phyloP scores from a whole-genome alignment of 768 basidiomycete species.

The Boletus vermiculosoides region DNA sequence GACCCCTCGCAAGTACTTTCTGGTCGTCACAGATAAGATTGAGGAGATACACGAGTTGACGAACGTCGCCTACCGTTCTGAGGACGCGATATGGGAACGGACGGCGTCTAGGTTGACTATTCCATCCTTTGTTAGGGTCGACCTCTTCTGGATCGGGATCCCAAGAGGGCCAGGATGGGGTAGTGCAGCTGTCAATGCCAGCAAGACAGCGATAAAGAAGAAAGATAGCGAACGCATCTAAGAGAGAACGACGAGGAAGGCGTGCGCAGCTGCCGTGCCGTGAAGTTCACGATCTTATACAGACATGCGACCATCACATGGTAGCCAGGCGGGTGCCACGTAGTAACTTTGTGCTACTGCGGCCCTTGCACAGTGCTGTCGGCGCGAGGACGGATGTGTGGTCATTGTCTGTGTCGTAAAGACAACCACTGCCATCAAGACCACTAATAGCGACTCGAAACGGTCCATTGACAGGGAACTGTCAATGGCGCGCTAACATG shows the following conservation, averaged over 20 bases:
- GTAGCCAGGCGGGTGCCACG: neutral
- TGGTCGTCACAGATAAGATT: constrained; percentile 9
- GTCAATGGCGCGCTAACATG: neutral
- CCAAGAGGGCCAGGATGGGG: constrained; percentile 11
- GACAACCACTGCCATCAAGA: neutral
- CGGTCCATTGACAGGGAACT: no score
- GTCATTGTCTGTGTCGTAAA: neutral
- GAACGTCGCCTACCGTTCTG: constrained; percentile 11
- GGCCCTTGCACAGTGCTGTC: neutral
- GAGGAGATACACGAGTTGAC: neutral
- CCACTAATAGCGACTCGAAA: neutral
- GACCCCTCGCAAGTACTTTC: constrained; percentile 20
- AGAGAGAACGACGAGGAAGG: neutral
- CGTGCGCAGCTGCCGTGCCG: neutral
- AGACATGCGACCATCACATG: neutral
- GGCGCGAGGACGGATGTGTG: neutral
- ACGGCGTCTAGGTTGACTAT: constrained; percentile 14
- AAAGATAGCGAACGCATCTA: constrained; percentile 13
- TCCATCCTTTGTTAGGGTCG: constrained; percentile 12
- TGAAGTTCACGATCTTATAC: constrained; percentile 8
- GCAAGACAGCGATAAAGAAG: constrained; percentile 7
- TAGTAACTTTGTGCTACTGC: neutral
- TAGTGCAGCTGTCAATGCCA: constrained; percentile 17
- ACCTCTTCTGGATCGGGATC: constrained; percentile 21
- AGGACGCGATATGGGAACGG: constrained; percentile 15